A percentile compares a stretch with the other conserved stretches of the same genome.
These are phyloP conservation scores for Protomyces gravidus DNA, from an alignment of 1,139 yeast genomes.

Conservation along the genomic window DNA sequence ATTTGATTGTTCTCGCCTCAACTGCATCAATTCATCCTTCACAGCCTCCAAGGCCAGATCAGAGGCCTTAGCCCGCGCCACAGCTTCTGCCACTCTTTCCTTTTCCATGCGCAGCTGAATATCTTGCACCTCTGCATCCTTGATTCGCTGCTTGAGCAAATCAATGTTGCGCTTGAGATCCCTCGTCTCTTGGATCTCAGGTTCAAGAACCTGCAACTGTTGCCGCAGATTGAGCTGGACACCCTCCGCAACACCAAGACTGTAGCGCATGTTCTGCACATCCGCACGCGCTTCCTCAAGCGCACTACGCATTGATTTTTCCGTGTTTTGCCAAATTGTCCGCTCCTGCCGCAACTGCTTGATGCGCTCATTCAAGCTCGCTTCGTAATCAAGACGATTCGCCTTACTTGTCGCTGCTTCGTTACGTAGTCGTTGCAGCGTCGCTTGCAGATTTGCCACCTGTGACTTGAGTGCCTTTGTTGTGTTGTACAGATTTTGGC, in stretches of 20 bases:
- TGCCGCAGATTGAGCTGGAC: slow-evolving; percentile 4
- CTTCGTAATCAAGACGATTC: slow-evolving; percentile 28
- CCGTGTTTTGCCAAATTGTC: slow-evolving; percentile 13
- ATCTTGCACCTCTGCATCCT: slow-evolving; percentile 22
- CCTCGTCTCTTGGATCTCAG: slow-evolving; percentile 18
- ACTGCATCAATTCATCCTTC: not conserved
- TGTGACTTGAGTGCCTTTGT: slow-evolving; percentile 30
- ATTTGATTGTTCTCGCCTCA: not conserved
- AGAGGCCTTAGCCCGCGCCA: slow-evolving; percentile 2
- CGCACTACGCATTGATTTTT: slow-evolving; percentile 5
- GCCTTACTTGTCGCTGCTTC: slow-evolving; percentile 29
- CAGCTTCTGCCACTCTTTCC: slow-evolving; percentile 19
- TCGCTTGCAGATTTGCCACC: slow-evolving; percentile 20
- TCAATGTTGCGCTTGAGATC: slow-evolving; percentile 18
- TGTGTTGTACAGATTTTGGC: slow-evolving; percentile 30
- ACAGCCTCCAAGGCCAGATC: slow-evolving; percentile 9
- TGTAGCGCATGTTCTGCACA: slow-evolving; percentile 6
- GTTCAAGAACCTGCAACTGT: slow-evolving; percentile 16
- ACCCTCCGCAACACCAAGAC: slow-evolving; percentile 22
- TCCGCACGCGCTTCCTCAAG: slow-evolving; percentile 11
- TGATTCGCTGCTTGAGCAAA: slow-evolving; percentile 9
- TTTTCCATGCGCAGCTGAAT: slow-evolving; percentile 17
- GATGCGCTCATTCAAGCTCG: slow-evolving; percentile 30
- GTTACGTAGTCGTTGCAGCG: slow-evolving; percentile 26
- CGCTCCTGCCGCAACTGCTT: slow-evolving; percentile 31